Evolutionary conservation across 169 alveolate species (phyloP), one percentile per base, ranked within the genome.

Genomic region (Plasmodium cynomolgi): DNA sequence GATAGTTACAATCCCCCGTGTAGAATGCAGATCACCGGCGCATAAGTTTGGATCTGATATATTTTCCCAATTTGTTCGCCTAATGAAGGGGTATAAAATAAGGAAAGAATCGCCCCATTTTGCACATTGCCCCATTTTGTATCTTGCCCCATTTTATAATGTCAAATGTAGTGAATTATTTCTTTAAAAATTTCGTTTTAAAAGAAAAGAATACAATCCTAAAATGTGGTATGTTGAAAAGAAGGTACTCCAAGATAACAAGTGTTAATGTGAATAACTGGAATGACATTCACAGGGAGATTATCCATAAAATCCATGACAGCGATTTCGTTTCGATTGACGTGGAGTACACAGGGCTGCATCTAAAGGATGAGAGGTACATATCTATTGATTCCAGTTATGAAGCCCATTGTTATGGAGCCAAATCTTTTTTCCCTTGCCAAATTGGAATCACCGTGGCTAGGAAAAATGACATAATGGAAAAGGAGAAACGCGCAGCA

Each of bases 391-490:
- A 97, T 56, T 90, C 97, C 72, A 96, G 98, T 90, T 97, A 97
- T 92, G 98, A 96, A 80, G 98, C 98, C 13, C 98, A 97, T 94
- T 93, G 96, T 73, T 91, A 85, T 71, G 98, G 98, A 23, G 98
- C 98, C 20, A 96, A 93, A 50, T 88, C 93, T 84, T 97, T 97
- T 85, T 72, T 97, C 75, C 98, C 98, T 13, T 96, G 98, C 26
- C 98, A 97, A 95, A 93, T 97, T 15, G 98, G 98, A 13, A 92
- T 97, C 72, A 96, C 98, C 44, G 93, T 97, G 29, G 98, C 98
- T 2, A 95, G 91, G 83, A 94, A 92, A 62, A 82, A 68, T n/a
- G 96, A 93, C 23, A 62, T 75, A 34, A 15, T 29, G 11, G 17
- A 3, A 2, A 37, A 23, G 20, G 47, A 91, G 23, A 50, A 91